Percentiles rank a stretch among this genome's conserved stretches.
Evolutionary conservation across 345 rosid genomes (phyloP).

Genomic region (Salix purpurea): DNA sequence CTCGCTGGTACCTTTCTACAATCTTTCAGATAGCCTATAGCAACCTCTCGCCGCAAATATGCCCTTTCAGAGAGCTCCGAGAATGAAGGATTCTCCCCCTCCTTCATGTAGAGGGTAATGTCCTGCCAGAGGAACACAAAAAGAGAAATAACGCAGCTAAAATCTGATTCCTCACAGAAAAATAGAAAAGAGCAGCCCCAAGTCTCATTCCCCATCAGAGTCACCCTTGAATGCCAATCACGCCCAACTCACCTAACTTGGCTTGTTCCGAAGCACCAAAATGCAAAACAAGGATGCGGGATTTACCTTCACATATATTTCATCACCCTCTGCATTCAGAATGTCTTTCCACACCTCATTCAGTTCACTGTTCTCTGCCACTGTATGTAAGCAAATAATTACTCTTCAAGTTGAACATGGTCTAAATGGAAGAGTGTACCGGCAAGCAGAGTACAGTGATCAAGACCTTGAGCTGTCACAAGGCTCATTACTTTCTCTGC

Average conservation of each 20-base stretch:
- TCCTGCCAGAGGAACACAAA: constrained; percentile 43
- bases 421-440: background rate
- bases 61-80: constrained; percentile 78
- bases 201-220: background rate
- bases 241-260: background rate
- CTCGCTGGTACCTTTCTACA: constrained; percentile 46
- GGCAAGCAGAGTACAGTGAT: constrained; percentile 1
- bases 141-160: background rate
- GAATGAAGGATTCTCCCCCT: constrained; percentile 84
- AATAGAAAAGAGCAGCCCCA: background rate
- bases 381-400: constrained; percentile 35
- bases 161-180: background rate
- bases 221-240: background rate
- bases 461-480: constrained; percentile 92
- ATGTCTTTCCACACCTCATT: constrained; percentile 97
- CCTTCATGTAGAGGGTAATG: constrained; percentile 66
- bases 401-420: constrained; percentile 1
- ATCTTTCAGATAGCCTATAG: constrained; percentile 79
- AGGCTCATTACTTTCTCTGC: constrained; percentile 98
- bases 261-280: background rate
- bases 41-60: constrained; percentile 69
- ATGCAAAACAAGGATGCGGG: background rate
- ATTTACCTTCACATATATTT: constrained; percentile 83
- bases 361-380: constrained; percentile 73
- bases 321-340: constrained; percentile 88